Evolutionary conservation across 495 filamentous ascomycete genomes (phyloP), one percentile per base, ranked within the genome.

Genomic region (Hypoxylon cercidicola): DNA sequence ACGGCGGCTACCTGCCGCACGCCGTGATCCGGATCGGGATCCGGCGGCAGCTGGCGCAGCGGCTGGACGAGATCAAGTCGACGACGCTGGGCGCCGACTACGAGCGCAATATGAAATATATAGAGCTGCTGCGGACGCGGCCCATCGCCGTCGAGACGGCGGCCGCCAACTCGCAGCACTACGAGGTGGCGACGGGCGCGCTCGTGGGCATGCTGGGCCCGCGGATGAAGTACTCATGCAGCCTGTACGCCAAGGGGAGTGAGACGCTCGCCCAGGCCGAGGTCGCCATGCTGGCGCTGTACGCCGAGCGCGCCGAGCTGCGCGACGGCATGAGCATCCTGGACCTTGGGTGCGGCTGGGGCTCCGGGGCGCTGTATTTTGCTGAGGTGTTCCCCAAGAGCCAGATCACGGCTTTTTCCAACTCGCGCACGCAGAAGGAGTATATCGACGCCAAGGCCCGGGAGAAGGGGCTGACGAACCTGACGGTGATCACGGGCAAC

Each of bases 311-410:
- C 65, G 85, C 82, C 12, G 75, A 78, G 49, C 61, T 89, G 44
- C 68, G 66, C 47, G 80, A 89, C 70, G 87, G 87, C 28, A 83
- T 85, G 82, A 78, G 72, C 44, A 81, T 89, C 28, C 69, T 89
- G 47, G 87, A 89, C 78, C 70, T 89, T 28, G 87, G 88, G 85
- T 88, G 86, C 69, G 87, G 88, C 25, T 89, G 88, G 87, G 88
- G 88, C 32, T 88, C 87, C 45, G 82, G 73, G 18, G 78, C 81
- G 12, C 71, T 89, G 30, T 89, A 85, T 73, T 80, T 87, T 52
- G 88, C 88, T 15, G 82, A 85, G 61, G 72, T 77, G 49, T 79
- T 88, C 50, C 88, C 86, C 15, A 82, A 80, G 20, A 77, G 85
- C 15, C 61, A 79, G 58, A 77, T 90, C 65, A 86, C 84, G 3